Base-by-base conservation (phyloP, 2,329 filamentous ascomycete genomes). In the Penicillium brevicompactum region DNA sequence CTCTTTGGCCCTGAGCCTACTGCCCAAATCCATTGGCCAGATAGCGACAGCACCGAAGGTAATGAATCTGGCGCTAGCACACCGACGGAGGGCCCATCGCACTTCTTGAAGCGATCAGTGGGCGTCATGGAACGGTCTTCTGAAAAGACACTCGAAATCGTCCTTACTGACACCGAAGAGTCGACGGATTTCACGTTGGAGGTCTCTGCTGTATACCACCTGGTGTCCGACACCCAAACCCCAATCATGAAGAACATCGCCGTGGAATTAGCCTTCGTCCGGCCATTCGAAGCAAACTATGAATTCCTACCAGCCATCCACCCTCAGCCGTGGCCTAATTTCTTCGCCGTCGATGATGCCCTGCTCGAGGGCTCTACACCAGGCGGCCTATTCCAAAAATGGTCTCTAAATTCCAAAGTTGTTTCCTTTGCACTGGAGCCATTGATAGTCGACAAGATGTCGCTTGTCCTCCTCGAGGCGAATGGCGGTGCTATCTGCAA, bases 261-360 rank as follows among this genome's bases (percentile, higher is more conserved):
- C 1, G 82, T 89, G 38, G 86, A 88, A 50, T 73, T 97, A 5
- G 83, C 86, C 37, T 83, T 97, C 52, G 85, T 91, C 51, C 87
- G 86, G 47, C 91, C 93, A 0, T 97, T 99, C 65, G 92, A 96
- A 74, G 90, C 92, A 14, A 94, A 90, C 67, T 97, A 96, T 71
- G 91, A 95, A 59, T 85, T 97, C 58, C 82, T 87, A 11, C 92
- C 94, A 10, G 84, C 89, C 9, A 79, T 96, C 3, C 89, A 97
- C 71, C 74, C 82, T 0, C 87, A 89, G 46, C 80, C 85, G 2
- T 99, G 94, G 93, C 92, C 94, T 1, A 92, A 88, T 70, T 87
- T 95, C 65, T 99, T 97, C 72, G 82, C 86, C 49, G 78, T 83
- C 16, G 82, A 86, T 32, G 72, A 76, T 11, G 65, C 71, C 10